Conservation (phyloP, 129 eudicot species). For the Pittosporum tobira region DNA sequence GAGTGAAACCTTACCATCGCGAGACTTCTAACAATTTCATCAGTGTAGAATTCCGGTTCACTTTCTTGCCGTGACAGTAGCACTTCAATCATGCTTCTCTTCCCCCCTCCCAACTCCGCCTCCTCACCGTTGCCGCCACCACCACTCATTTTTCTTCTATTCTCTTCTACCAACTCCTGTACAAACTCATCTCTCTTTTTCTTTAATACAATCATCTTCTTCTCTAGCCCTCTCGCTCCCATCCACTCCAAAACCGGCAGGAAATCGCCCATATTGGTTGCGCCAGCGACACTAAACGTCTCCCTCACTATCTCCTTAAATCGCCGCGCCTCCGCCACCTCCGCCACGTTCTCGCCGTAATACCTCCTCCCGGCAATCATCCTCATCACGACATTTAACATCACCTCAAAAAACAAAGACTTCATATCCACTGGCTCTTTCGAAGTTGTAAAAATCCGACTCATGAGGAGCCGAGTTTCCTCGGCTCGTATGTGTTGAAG, state of each 20-base stretch:
- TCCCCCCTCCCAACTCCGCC: constrained; percentile 5
- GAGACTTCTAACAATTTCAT: constrained; percentile 27
- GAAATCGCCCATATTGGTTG: constrained; percentile 23
- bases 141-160: neutral
- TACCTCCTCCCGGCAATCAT: constrained; percentile 26
- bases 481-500: constrained; percentile 20
- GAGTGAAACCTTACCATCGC: constrained; percentile 22
- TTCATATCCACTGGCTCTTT: constrained; percentile 19
- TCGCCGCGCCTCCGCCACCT: constrained; percentile 15
- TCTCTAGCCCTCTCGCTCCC: constrained; percentile 22
- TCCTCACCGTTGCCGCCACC: neutral
- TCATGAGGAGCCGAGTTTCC: constrained; percentile 19
- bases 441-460: constrained; percentile 1
- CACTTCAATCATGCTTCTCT: constrained; percentile 24
- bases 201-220: constrained; percentile 19
- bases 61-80: constrained; percentile 22
- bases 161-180: constrained; percentile 30
- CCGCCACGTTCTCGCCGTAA: constrained; percentile 19
- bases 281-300: neutral
- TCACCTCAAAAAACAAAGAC: constrained; percentile 15
- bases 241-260: constrained; percentile 31
- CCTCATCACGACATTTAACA: constrained; percentile 30
- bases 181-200: constrained; percentile 27
- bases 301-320: constrained; percentile 22
- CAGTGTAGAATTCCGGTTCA: constrained; percentile 31